Percentiles rank a stretch among this genome's conserved stretches.
Evolutionary conservation across 768 basidiomycete genomes (phyloP).

Genomic region (Exidia glandulosa): DNA sequence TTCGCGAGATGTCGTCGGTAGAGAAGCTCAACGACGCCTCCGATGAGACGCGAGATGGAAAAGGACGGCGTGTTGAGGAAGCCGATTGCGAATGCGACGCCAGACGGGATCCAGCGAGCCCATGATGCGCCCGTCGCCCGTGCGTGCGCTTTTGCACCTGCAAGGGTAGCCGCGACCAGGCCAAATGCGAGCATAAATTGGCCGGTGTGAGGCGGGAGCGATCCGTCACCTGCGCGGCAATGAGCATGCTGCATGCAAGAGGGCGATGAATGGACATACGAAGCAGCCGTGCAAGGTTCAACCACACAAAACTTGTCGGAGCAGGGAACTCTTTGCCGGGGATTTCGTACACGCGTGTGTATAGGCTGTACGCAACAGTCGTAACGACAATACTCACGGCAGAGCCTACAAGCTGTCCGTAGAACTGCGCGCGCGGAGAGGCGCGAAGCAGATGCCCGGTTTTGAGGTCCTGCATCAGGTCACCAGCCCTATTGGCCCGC

Average conservation of each 20-base stretch:
- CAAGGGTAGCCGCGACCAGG: slow-evolving; percentile 53
- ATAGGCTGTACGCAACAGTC: slow-evolving; percentile 76
- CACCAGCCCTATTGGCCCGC: slow-evolving; percentile 57
- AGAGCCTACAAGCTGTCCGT: slow-evolving; percentile 85
- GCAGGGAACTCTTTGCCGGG: slow-evolving; percentile 94
- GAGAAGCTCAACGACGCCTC: slow-evolving; percentile 69
- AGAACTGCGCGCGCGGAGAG: slow-evolving; percentile 90
- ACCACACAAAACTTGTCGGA: slow-evolving; percentile 92
- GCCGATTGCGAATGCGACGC: slow-evolving; percentile 90
- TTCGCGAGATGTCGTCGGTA: slow-evolving; percentile 41
- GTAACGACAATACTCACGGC: slow-evolving; percentile 82
- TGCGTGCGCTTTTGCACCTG: slow-evolving; percentile 55
- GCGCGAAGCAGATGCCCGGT: slow-evolving; percentile 89
- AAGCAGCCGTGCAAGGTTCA: slow-evolving; percentile 60
- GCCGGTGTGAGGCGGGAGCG: slow-evolving; percentile 64
- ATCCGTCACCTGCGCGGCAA: slow-evolving; percentile 57
- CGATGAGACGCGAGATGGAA: slow-evolving; percentile 81
- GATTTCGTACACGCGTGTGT: slow-evolving; percentile 77
- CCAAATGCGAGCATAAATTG: slow-evolving; percentile 76
- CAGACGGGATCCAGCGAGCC: slow-evolving; percentile 80
- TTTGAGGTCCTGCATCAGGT: slow-evolving; percentile 98
- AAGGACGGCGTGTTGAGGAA: slow-evolving; percentile 95
- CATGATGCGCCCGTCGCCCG: slow-evolving; percentile 36
- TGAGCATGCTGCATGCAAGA: slow-evolving; percentile 1
- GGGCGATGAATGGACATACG: slow-evolving; percentile 34